Base-by-base conservation (phyloP, 805 yeast species). In the Wickerhamiella musiphila region DNA sequence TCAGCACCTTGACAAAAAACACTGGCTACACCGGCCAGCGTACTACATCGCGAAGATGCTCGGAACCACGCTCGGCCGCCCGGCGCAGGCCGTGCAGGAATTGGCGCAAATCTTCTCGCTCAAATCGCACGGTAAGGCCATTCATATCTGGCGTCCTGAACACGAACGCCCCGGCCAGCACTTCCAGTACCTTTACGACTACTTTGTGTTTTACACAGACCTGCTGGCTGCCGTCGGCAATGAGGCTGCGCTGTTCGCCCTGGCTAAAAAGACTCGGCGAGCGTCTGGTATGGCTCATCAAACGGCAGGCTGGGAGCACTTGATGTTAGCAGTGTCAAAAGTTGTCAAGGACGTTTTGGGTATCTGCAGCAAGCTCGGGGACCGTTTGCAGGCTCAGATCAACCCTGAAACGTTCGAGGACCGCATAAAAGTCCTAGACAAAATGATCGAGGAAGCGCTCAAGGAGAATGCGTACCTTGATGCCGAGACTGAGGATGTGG, bases 121-220 rank as follows among this genome's bases (percentile, higher is more conserved):
- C 30, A 78, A 73, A 42, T 61, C 82, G 1, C 41, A 42, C 2
- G 69, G 71, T 26, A 70, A 75, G 8, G 62, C 90, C 23, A 70
- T 84, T 1, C 76, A 70, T 41, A 78, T 90, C 35, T 90, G 98
- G 96, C 82, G 82, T 44, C 93, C 95, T 0, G 94, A 83, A 29
- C 52, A 63, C 44, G 98, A 92, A 51, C 56, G 92, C 14, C 90
- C 95, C 0, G 99, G 99, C 0, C 81, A 78, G 43, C 94, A 86
- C 53, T 86, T 83, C 49, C 70, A 70, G 8, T 82, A 77, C 53
- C 74, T 76, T 20, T 65, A 61, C 40, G 69, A 72, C 33, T 86
- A 90, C 47, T 66, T 79, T 15, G 50, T 57, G 29, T 77, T 74
- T 46, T 73, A 64, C 43, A 64, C 77, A 29, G 66, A 65, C 15